Evolutionary conservation across 306 rosid genomes (phyloP).

Genomic region (Sphenostylis stenocarpa): DNA sequence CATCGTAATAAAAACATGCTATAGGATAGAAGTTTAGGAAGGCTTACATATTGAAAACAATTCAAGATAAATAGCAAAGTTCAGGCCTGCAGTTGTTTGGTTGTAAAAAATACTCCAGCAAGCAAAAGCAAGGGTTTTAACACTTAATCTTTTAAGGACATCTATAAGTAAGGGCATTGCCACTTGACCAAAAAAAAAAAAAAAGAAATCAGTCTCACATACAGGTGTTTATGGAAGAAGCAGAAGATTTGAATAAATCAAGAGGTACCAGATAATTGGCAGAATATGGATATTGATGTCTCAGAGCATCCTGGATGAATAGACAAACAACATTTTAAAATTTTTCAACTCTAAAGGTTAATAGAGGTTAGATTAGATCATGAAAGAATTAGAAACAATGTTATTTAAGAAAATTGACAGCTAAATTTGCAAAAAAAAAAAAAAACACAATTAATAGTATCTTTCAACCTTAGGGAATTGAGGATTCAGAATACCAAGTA

Average conservation of each 20-base stretch:
- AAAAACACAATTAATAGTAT: constrained; percentile 2
- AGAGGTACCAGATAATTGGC: constrained; percentile 46
- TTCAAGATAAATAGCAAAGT: constrained; percentile 25
- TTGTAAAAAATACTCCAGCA: constrained; percentile 29
- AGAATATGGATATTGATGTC: constrained; percentile 45
- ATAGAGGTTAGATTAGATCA: constrained; percentile 35
- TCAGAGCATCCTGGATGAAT: constrained; percentile 48
- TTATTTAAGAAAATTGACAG: constrained; percentile 23
- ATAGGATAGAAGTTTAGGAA: constrained; percentile 8
- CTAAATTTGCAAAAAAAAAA: constrained; percentile 22
- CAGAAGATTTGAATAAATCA: constrained; percentile 37
- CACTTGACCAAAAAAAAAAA: constrained; percentile 27
- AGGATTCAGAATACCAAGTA: constrained; percentile 21
- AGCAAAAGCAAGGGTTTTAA: constrained; percentile 29
- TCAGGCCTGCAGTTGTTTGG: constrained; percentile 24
- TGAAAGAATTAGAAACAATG: constrained; percentile 22
- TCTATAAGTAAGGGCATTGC: constrained; percentile 24
- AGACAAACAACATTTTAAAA: constrained; percentile 40
- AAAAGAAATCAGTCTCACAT: constrained; percentile 20
- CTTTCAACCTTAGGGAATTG: constrained; percentile 13
- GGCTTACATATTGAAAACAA: constrained; percentile 24
- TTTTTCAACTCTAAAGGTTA: constrained; percentile 29
- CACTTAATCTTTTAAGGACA: constrained; percentile 14
- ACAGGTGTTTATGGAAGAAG: constrained; percentile 36
- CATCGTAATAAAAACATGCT: neutral